Evolutionary conservation across 495 filamentous ascomycete species (phyloP), one percentile per base, ranked within the genome.

Genomic region (Trypethelium eluteriae): DNA sequence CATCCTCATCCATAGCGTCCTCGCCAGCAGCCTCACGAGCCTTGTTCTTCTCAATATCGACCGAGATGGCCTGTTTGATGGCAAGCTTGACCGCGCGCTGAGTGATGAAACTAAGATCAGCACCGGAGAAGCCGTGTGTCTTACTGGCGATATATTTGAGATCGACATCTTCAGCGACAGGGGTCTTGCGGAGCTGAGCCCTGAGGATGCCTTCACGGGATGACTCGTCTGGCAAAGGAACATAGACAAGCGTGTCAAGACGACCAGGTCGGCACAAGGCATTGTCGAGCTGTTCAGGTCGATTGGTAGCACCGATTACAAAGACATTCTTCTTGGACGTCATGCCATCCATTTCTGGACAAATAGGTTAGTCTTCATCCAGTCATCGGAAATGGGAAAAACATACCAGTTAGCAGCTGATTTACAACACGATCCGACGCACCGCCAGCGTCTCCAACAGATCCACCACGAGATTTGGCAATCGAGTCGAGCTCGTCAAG

Each of bases 261-360:
- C 94, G 94, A 69, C 94, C 94, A 50, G 94, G 94, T 82, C 94
- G 93, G 83, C 94, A 96, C 71, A 98, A 85, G 67, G 94, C 94
- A 75, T 93, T 92, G 79, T 98, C 94, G 59, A 98, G 86, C 81
- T 98, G 94, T 82, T 98, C 94, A 49, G 94, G 94, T 81, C 94
- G 86, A 82, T 98, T 98, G 75, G 94, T 98, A 39, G 94, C 94
- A 78, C 94, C 94, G 72, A 98, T 98, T 71, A 98, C 94, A 81
- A 98, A 98, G 72, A 98, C 94, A 79, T 98, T 98, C 89, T 98
- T 98, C 90, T 98, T 98, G 7, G 93, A 96, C 61, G 95, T 97
- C 92, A 96, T 96, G 73, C 92, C 92, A 72, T 96, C 92, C 92
- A 96, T 96, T 86, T 96, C 92, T 93, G 74, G 46, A 71, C 0